Base-by-base conservation (phyloP, 2,329 filamentous ascomycete species). In the Cytospora piceae region DNA sequence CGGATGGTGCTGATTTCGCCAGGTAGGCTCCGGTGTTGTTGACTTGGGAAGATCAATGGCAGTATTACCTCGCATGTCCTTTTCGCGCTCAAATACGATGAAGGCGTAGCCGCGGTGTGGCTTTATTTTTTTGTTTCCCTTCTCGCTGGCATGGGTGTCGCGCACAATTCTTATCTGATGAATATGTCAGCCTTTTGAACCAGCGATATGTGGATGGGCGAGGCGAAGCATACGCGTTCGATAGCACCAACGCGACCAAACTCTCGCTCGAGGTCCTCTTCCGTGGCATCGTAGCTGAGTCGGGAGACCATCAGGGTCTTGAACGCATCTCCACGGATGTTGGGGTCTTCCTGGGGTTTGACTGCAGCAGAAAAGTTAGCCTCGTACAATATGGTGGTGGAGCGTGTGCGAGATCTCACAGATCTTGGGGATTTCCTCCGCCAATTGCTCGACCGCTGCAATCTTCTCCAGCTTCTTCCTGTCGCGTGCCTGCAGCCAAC, bases 51-150 rank as follows among this genome's bases (percentile, higher is more conserved):
- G 76, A 78, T 75, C 72, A 77, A 76, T 80, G 77, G 77, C 75
- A 76, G 78, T 79, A 81, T 87, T 96, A 97, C 94, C 93, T 93
- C 96, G 96, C 94, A 98, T 97, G 77, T 98, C 95, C 79, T 94
- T 94, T 80, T 98, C 95, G 77, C 92, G 90, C 79, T 98, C 94
- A 76, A 94, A 99, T 63, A 98, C 92, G 72, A 99, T 90, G 76
- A 99, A 99, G 68, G 93, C 95, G 78, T 99, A 99, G 68, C 95
- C 95, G 73, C 90, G 86, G 74, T 96, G 92, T 59, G 89, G 81
- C 81, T 93, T 93, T 75, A 90, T 90, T 75, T 92, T 89, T 80
- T 94, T 93, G 73, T 90, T 91, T 64, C 84, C 87, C 77, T 85
- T 90, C 74, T 86, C 86, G 71, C 85, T 80, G 68, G 87, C 85